Evolutionary conservation across 805 yeast species (phyloP).

Genomic region (Wickerhamomyces bovis): DNA sequence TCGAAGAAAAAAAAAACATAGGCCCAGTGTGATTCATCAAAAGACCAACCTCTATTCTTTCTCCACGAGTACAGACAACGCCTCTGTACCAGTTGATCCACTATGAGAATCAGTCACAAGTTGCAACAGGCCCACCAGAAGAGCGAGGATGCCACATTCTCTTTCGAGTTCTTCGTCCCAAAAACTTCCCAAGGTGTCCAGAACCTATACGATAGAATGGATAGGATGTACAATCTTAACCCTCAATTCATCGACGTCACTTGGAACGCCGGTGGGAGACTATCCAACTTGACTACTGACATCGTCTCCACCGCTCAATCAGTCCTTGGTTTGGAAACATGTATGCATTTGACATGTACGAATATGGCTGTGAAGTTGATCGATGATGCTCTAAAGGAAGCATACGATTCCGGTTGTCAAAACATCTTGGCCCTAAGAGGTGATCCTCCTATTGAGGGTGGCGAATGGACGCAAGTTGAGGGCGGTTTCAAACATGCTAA

Average conservation of each 20-base stretch:
- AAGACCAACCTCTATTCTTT: neutral
- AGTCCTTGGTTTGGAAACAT: slow-evolving; percentile 87
- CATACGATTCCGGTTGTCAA: slow-evolving; percentile 89
- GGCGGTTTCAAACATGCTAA: slow-evolving; percentile 88
- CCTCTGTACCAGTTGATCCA: neutral
- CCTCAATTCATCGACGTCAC: slow-evolving; percentile 95
- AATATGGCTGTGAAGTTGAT: slow-evolving; percentile 81
- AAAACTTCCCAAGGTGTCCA: slow-evolving; percentile 96
- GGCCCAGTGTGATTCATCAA: neutral
- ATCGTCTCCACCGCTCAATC: slow-evolving; percentile 88
- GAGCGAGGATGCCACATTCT: slow-evolving; percentile 59
- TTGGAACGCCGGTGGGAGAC: slow-evolving; percentile 97
- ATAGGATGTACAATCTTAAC: slow-evolving; percentile 86
- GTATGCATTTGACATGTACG: slow-evolving; percentile 97
- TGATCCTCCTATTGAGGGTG: slow-evolving; percentile 80
- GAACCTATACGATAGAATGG: slow-evolving; percentile 94
- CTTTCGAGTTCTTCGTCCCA: slow-evolving; percentile 96
- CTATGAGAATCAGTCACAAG: slow-evolving; percentile 36
- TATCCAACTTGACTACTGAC: slow-evolving; percentile 79
- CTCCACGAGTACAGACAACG: neutral
- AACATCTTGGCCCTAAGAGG: slow-evolving; percentile 93
- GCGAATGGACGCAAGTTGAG: slow-evolving; percentile 35
- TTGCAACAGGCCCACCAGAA: slow-evolving; percentile 26
- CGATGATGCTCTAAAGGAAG: slow-evolving; percentile 79
- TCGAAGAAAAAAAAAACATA: slow-evolving; percentile 1